Percentiles rank a stretch among this genome's conserved stretches.
Evolutionary conservation across 495 filamentous ascomycete species (phyloP).

Genomic region (Chaetomium fimeti): DNA sequence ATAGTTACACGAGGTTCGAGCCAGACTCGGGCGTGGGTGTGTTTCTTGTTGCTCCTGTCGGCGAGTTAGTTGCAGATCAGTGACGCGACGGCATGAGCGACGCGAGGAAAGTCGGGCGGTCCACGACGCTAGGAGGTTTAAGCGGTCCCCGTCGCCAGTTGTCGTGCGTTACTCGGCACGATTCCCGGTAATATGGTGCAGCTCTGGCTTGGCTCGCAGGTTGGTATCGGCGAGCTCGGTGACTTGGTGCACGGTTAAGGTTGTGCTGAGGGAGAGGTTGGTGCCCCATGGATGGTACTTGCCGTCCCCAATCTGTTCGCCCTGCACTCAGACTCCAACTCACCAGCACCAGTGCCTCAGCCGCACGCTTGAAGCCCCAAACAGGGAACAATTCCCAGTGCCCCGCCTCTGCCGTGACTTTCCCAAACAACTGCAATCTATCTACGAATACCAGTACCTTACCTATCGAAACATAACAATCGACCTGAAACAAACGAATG

Average conservation of each 20-base stretch:
- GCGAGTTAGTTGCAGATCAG: constrained; percentile 3
- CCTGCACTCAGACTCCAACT: too few species aligned
- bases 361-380: constrained; percentile 7
- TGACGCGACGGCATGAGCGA: neutral
- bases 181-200: neutral
- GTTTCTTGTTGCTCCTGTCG: neutral
- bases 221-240: constrained; percentile 2
- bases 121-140: neutral
- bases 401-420: too few species aligned
- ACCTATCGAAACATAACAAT: too few species aligned
- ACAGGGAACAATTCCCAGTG: constrained; percentile 7
- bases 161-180: constrained; percentile 12
- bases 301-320: too few species aligned
- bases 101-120: neutral
- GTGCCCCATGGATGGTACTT: too few species aligned
- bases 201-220: neutral
- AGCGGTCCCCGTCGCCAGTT: neutral
- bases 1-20: neutral
- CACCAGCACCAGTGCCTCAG: constrained; percentile 8
- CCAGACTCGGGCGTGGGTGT: neutral
- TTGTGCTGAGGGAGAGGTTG: neutral
- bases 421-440: too few species aligned
- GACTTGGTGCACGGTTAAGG: neutral
- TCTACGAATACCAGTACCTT: too few species aligned
- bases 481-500: too few species aligned